Conservation (phyloP, 2,329 filamentous ascomycete genomes). For the Colletotrichum sp. region DNA sequence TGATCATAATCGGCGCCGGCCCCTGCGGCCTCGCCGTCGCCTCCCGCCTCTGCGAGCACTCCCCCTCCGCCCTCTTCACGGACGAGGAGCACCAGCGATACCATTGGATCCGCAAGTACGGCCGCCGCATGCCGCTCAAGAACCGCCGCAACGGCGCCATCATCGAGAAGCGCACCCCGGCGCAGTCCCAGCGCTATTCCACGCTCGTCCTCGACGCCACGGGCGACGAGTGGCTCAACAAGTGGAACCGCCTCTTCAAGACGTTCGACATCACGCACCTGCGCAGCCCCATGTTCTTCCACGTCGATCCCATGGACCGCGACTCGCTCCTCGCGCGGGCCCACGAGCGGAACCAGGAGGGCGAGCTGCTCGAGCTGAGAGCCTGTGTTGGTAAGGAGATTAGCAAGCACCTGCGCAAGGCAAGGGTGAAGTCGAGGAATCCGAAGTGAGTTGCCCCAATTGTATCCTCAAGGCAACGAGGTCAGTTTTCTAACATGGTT, state of each 20-base stretch:
- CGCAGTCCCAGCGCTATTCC: conserved; percentile 30
- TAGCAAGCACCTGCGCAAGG: conserved; percentile 76
- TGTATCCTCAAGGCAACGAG: background rate
- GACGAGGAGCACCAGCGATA: conserved; percentile 85
- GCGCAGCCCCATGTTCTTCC: conserved; percentile 83
- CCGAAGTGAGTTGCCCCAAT: conserved; percentile 20
- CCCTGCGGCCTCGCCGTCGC: conserved; percentile 78
- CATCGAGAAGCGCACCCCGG: conserved; percentile 16
- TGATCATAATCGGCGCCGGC: conserved; percentile 76
- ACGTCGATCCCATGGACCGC: conserved; percentile 76
- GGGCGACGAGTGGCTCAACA: conserved; percentile 68
- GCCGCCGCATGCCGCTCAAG: conserved; percentile 63
- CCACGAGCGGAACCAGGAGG: conserved; percentile 62
- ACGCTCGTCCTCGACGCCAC: conserved; percentile 70
- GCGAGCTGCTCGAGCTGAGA: conserved; percentile 71
- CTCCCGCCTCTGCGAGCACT: conserved; percentile 72
- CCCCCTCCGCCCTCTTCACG: conserved; percentile 80
- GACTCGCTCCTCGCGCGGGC: conserved; percentile 76
- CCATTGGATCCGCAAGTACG: conserved; percentile 75
- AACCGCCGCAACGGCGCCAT: conserved; percentile 47
- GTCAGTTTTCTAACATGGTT: background rate
- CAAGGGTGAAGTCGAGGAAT: conserved; percentile 27
- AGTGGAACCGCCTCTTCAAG: conserved; percentile 74
- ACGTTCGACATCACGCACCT: conserved; percentile 74
- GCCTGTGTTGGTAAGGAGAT: conserved; percentile 81